Conservation (phyloP, 2,329 filamentous ascomycete species). For the Epichloe sp. region DNA sequence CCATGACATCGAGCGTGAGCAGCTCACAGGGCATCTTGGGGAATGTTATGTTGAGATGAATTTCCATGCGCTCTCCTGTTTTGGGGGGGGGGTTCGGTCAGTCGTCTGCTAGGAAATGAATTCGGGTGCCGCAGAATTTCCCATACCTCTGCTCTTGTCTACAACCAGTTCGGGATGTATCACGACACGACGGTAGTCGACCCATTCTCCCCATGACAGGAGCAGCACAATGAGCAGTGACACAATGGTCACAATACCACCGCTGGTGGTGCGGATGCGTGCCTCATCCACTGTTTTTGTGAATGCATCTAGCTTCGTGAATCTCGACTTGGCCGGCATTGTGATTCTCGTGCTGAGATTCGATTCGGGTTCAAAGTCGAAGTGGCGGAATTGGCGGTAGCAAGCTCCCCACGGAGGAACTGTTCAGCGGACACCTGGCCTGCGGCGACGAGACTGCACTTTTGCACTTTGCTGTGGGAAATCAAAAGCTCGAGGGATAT, state of each 20-base stretch:
- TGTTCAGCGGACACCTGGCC: not conserved
- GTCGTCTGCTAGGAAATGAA: conserved; percentile 10
- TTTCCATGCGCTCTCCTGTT: conserved; percentile 92
- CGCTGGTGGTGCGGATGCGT: conserved; percentile 85
- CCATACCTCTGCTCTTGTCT: conserved; percentile 81
- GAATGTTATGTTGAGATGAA: conserved; percentile 94
- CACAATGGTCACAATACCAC: conserved; percentile 85
- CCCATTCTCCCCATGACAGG: conserved; percentile 90
- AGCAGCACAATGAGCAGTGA: conserved; percentile 81
- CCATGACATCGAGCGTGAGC: conserved; percentile 95
- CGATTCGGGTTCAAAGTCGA: not conserved
- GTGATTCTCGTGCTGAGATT: not conserved
- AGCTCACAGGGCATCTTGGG: conserved; percentile 89
- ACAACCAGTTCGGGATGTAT: conserved; percentile 90
- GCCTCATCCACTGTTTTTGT: conserved; percentile 99
- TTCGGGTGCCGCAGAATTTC: not conserved
- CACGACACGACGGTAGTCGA: conserved; percentile 73
- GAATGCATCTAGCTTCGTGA: conserved; percentile 94
- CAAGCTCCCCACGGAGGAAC: not conserved
- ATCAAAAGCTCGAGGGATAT: not conserved
- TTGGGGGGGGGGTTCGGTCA: not conserved
- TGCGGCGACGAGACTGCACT: not conserved
- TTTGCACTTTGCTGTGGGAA: not conserved
- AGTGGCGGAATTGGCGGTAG: not conserved
- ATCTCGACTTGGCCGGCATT: conserved; percentile 87